Conservation (phyloP, 108 stramenopile species). For the Epipyxis sp. region DNA sequence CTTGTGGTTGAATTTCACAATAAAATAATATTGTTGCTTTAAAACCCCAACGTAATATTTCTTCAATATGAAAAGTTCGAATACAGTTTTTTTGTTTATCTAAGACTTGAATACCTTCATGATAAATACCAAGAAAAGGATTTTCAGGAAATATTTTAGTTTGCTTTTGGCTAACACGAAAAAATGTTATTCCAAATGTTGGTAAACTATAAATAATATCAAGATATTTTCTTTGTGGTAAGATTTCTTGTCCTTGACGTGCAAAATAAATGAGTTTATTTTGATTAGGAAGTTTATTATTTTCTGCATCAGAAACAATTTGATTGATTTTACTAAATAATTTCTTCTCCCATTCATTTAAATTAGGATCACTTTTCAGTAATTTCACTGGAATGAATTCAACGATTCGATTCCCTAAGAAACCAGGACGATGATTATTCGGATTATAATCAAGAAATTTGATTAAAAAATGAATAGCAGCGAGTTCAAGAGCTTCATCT, state of each 20-base stretch:
- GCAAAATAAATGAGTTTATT: background rate
- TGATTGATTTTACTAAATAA: too few species aligned
- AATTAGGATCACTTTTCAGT: background rate
- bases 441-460: background rate
- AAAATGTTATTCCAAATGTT: background rate
- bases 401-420: conserved; percentile 23
- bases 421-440: background rate
- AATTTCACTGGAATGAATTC: conserved; percentile 20
- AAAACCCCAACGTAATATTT: conserved; percentile 29
- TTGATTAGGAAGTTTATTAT: too few species aligned
- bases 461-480: conserved; percentile 7
- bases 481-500: conserved; percentile 20
- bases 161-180: background rate
- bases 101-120: conserved; percentile 7
- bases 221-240: conserved; percentile 1
- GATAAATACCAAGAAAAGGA: background rate
- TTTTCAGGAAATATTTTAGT: background rate
- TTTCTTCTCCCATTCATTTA: too few species aligned
- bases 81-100: background rate
- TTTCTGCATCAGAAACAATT: too few species aligned
- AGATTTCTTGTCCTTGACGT: background rate
- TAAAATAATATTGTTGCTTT: background rate
- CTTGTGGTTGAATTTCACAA: background rate
- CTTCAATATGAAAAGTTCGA: background rate
- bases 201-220: background rate